These are phyloP conservation scores for Rhododendron molle DNA, from an alignment of 148 eudicot species.

Conservation along the genomic window DNA sequence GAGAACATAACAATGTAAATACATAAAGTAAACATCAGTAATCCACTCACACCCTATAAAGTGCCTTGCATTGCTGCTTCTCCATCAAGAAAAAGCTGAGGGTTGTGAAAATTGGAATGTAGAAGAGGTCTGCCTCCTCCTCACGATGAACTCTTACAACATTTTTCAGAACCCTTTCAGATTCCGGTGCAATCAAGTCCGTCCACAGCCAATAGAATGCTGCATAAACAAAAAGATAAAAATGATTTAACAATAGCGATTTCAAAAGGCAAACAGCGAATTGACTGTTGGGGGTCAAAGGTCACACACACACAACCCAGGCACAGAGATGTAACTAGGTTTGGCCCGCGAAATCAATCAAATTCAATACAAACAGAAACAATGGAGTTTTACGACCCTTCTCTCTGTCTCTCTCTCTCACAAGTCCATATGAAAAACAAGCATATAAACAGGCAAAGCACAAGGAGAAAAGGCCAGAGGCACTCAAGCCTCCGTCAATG, in stretches of 20 bases:
- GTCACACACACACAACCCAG: neutral
- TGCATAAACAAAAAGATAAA: constrained; percentile 28
- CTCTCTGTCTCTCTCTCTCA: too few species aligned
- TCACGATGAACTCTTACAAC: constrained; percentile 72
- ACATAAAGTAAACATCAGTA: constrained; percentile 19
- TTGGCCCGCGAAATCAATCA: neutral
- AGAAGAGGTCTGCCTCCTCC: constrained; percentile 86
- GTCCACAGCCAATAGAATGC: constrained; percentile 99
- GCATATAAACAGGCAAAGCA: too few species aligned
- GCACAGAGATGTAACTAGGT: neutral
- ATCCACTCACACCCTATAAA: constrained; percentile 99
- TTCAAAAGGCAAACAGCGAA: neutral
- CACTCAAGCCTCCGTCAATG: neutral
- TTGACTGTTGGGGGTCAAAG: neutral
- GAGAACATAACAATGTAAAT: neutral
- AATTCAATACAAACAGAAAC: neutral
- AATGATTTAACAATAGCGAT: neutral
- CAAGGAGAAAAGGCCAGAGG: neutral
- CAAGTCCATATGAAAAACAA: too few species aligned
- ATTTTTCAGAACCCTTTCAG: constrained; percentile 64
- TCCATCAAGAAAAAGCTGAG: constrained; percentile 90
- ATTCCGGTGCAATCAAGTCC: constrained; percentile 81
- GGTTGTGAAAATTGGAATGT: constrained; percentile 91
- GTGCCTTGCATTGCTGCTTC: constrained; percentile 94
- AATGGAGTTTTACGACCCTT: too few species aligned